Percentiles rank a stretch among this genome's conserved stretches.
phyloP scores from a whole-genome alignment of 177 flowering plant genomes.

The Vitis hybrid region DNA sequence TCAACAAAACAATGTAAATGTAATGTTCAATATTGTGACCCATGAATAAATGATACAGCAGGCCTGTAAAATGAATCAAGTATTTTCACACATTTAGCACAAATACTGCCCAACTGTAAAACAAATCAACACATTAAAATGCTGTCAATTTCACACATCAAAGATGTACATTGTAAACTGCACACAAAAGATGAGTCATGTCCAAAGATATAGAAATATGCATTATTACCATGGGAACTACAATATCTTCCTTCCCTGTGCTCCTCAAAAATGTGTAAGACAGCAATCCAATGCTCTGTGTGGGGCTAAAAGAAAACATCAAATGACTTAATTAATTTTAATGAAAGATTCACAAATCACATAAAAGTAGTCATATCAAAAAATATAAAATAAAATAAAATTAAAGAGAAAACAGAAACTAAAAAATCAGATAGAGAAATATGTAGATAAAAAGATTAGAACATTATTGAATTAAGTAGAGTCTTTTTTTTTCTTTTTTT shows the following conservation, averaged over 20 bases:
- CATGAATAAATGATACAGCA: no score
- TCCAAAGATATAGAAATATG: no score
- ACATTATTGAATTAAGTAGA: not conserved
- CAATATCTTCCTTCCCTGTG: slow-evolving; percentile 91
- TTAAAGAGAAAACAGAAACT: not conserved
- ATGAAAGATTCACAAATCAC: not conserved
- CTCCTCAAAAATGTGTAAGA: slow-evolving; percentile 86
- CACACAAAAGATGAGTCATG: no score
- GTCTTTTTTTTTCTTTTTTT: not conserved
- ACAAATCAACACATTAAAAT: no score
- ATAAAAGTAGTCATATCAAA: not conserved
- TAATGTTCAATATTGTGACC: no score
- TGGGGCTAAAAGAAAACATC: slow-evolving; percentile 42
- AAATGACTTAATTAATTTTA: slow-evolving; percentile 6
- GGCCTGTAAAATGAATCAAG: no score
- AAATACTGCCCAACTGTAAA: no score
- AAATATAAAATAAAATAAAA: not conserved
- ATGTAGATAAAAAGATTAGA: slow-evolving; percentile 3
- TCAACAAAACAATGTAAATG: no score
- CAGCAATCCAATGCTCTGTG: slow-evolving; percentile 89
- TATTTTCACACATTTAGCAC: no score
- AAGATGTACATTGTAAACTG: not conserved
- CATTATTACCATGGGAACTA: slow-evolving; percentile 92
- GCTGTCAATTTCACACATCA: no score
- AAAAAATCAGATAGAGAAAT: not conserved